Conservation (phyloP, 257 asterid genomes). For the Penstemon davidsonii region DNA sequence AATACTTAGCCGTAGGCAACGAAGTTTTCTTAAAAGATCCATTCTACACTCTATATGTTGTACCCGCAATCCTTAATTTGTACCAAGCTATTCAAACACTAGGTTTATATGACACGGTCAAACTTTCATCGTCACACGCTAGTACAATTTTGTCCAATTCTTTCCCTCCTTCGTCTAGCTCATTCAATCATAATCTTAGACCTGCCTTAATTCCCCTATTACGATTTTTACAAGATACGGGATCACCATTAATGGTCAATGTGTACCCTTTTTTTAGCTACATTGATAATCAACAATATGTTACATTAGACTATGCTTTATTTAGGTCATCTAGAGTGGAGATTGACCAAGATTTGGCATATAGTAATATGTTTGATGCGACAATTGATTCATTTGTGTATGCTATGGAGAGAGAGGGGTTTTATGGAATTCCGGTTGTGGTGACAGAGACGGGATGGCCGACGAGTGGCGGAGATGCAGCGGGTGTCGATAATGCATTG, state of each 20-base stretch:
- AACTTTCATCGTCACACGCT: slow-evolving; percentile 63
- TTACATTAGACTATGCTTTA: slow-evolving; percentile 49
- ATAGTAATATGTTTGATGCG: slow-evolving; percentile 62
- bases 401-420: slow-evolving; percentile 80
- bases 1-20: slow-evolving; percentile 62
- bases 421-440: slow-evolving; percentile 51
- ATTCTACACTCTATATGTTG: slow-evolving; percentile 44
- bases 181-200: slow-evolving; percentile 37
- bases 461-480: slow-evolving; percentile 52
- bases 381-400: slow-evolving; percentile 61
- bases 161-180: slow-evolving; percentile 59
- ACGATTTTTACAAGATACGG: slow-evolving; percentile 41
- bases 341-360: slow-evolving; percentile 41
- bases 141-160: slow-evolving; percentile 48
- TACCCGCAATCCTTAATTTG: slow-evolving; percentile 57
- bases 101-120: slow-evolving; percentile 41
- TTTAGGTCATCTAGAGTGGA: slow-evolving; percentile 45
- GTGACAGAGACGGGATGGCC: slow-evolving; percentile 92
- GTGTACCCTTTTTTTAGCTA: slow-evolving; percentile 65
- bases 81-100: slow-evolving; percentile 48
- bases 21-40: slow-evolving; percentile 54
- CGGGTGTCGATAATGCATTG: slow-evolving; percentile 52
- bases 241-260: slow-evolving; percentile 61
- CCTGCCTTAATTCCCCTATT: slow-evolving; percentile 43
- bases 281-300: slow-evolving; percentile 34